Conservation (phyloP, 2,329 filamentous ascomycete species). For the Triangularia verruculosa region DNA sequence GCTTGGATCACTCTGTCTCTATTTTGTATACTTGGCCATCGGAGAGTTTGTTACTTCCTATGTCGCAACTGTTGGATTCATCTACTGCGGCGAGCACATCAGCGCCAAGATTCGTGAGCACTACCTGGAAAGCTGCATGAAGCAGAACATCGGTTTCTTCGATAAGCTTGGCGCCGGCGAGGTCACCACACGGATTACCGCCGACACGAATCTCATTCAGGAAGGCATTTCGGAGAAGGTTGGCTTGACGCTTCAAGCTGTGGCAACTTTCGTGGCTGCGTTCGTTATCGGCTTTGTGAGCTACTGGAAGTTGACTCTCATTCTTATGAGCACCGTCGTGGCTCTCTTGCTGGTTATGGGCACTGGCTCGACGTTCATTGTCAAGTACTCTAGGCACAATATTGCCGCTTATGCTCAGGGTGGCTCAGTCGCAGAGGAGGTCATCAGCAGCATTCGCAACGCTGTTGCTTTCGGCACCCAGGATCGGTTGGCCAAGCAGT, state of each 20-base stretch:
- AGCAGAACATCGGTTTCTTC: slow-evolving; percentile 88
- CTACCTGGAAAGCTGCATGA: slow-evolving; percentile 80
- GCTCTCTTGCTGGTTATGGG: slow-evolving; percentile 79
- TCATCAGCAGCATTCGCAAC: slow-evolving; percentile 89
- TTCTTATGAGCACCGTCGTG: slow-evolving; percentile 77
- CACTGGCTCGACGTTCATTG: slow-evolving; percentile 66
- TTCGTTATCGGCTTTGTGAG: slow-evolving; percentile 89
- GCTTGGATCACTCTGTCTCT: slow-evolving; percentile 65
- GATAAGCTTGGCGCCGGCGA: slow-evolving; percentile 91
- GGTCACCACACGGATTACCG: slow-evolving; percentile 89
- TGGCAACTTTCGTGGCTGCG: slow-evolving; percentile 81
- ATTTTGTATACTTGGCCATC: slow-evolving; percentile 82
- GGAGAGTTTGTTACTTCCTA: slow-evolving; percentile 77
- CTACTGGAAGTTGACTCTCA: slow-evolving; percentile 90
- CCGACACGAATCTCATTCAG: slow-evolving; percentile 90
- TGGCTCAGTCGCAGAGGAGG: slow-evolving; percentile 88
- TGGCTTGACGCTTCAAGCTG: slow-evolving; percentile 68
- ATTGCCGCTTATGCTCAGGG: slow-evolving; percentile 78
- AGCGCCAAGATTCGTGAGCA: slow-evolving; percentile 74
- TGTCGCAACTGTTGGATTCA: slow-evolving; percentile 81
- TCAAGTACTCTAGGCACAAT: slow-evolving; percentile 76
- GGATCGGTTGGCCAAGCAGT: slow-evolving; percentile 82
- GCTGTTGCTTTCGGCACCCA: slow-evolving; percentile 92
- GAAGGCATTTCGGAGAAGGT: slow-evolving; percentile 93
- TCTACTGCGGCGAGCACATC: slow-evolving; percentile 80